Conservation (phyloP, 2,329 filamentous ascomycete genomes). For the Fusarium beomiforme region DNA sequence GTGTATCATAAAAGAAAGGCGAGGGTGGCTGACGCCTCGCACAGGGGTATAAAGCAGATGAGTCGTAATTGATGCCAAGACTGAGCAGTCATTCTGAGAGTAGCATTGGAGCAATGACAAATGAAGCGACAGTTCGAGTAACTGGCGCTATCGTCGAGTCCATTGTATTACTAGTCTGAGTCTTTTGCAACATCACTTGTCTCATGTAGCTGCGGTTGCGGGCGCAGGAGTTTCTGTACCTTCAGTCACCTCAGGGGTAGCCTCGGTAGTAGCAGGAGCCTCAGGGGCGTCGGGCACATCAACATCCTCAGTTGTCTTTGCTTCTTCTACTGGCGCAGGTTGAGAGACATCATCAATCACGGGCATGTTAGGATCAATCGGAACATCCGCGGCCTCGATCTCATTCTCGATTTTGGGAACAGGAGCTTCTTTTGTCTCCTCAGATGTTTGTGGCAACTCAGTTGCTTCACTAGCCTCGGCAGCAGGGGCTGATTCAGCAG, state of each 20-base stretch:
- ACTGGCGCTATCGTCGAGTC: background rate
- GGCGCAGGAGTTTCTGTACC: conserved; percentile 11
- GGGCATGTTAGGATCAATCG: conserved; percentile 21
- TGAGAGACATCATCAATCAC: conserved; percentile 8
- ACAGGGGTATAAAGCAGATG: conserved; percentile 45
- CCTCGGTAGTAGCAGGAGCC: conserved; percentile 8
- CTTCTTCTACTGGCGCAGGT: conserved; percentile 18
- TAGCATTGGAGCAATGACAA: background rate
- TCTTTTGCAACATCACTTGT: conserved; percentile 4
- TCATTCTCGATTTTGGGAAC: background rate
- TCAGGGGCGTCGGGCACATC: conserved; percentile 25
- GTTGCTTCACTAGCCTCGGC: background rate
- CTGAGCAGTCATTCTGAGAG: conserved; percentile 15
- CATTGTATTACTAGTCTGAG: background rate
- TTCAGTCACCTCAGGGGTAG: conserved; percentile 10
- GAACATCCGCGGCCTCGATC: conserved; percentile 3
- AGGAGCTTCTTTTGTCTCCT: conserved; percentile 6
- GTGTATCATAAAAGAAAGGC: conserved; percentile 41
- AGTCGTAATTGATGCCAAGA: conserved; percentile 38
- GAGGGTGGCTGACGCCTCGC: conserved; percentile 35
- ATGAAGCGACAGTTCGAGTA: background rate
- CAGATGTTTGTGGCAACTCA: background rate
- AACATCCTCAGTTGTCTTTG: conserved; percentile 17
- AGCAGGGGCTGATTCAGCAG: background rate
- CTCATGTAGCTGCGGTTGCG: conserved; percentile 27